Conservation (phyloP, 2,329 filamentous ascomycete species). For the Xenoacremonium recifei region DNA sequence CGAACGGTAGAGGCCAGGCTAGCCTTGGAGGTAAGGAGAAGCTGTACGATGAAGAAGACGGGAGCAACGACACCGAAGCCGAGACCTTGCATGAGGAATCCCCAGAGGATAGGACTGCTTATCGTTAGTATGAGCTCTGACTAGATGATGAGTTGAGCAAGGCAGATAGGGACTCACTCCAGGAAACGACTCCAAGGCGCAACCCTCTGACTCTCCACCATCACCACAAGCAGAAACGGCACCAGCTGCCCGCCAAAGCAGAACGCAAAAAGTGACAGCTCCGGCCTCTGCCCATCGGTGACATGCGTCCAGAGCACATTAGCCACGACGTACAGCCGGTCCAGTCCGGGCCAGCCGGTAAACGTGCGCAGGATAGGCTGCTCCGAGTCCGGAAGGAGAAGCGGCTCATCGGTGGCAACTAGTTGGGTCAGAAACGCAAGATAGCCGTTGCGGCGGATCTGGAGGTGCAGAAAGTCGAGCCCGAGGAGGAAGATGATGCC, state of each 20-base stretch:
- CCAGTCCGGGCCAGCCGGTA: slow-evolving; percentile 14
- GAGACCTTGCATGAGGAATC: slow-evolving; percentile 16
- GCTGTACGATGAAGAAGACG: slow-evolving; percentile 18
- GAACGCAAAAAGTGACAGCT: slow-evolving; percentile 18
- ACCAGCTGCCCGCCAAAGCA: slow-evolving; percentile 22
- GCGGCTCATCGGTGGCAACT: slow-evolving; percentile 13
- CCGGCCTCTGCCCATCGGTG: slow-evolving; percentile 19
- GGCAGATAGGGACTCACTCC: slow-evolving; percentile 14
- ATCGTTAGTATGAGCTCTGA: not conserved
- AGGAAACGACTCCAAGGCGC: slow-evolving; percentile 10
- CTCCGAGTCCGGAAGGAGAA: slow-evolving; percentile 19
- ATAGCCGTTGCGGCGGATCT: slow-evolving; percentile 23
- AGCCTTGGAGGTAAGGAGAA: slow-evolving; percentile 15
- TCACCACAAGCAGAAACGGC: slow-evolving; percentile 15
- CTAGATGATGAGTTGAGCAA: not conserved
- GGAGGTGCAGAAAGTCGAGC: slow-evolving; percentile 19
- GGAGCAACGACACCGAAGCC: slow-evolving; percentile 23
- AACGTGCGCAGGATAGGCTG: slow-evolving; percentile 17
- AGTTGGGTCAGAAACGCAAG: slow-evolving; percentile 7
- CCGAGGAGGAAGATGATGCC: slow-evolving; percentile 15
- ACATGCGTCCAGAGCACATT: slow-evolving; percentile 24
- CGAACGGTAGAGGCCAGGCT: slow-evolving; percentile 9
- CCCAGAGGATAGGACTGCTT: slow-evolving; percentile 21
- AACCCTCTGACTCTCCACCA: slow-evolving; percentile 18
- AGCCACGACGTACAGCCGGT: slow-evolving; percentile 13